A percentile compares a stretch with the other conserved stretches of the same genome.
phyloP scores from a whole-genome alignment of 768 basidiomycete species.

The Boletus fagicola region DNA sequence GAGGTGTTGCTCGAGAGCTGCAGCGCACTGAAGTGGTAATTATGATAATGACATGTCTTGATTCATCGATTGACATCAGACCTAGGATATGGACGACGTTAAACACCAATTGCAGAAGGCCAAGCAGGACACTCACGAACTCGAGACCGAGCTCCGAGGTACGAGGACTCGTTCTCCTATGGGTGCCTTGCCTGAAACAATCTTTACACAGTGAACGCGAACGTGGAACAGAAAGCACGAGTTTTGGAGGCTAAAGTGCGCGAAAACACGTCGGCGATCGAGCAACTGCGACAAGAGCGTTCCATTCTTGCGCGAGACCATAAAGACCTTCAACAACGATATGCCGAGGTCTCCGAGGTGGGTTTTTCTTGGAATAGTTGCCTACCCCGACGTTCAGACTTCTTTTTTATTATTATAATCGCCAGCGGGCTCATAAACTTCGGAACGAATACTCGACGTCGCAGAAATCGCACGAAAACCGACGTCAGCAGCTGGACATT shows the following conservation, averaged over 20 bases:
- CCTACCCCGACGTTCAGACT: background rate
- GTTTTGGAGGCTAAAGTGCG: slow-evolving; percentile 63
- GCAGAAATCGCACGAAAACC: slow-evolving; percentile 65
- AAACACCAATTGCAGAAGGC: slow-evolving; percentile 62
- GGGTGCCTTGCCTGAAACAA: background rate
- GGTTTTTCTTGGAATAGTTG: slow-evolving; percentile 14
- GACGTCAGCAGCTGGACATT: slow-evolving; percentile 71
- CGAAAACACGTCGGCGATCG: slow-evolving; percentile 69
- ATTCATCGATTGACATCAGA: slow-evolving; percentile 2
- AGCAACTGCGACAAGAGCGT: slow-evolving; percentile 76
- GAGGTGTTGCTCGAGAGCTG: slow-evolving; percentile 59
- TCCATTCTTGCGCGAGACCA: slow-evolving; percentile 66
- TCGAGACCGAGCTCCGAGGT: slow-evolving; percentile 77
- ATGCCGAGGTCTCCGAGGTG: slow-evolving; percentile 67
- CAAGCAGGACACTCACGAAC: slow-evolving; percentile 70
- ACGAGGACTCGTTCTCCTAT: slow-evolving; percentile 16
- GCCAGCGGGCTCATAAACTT: slow-evolving; percentile 59
- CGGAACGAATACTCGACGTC: slow-evolving; percentile 59
- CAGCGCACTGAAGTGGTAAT: slow-evolving; percentile 68
- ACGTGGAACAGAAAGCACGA: slow-evolving; percentile 71
- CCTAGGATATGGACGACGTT: slow-evolving; percentile 77
- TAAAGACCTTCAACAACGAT: slow-evolving; percentile 68
- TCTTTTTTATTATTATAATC: background rate
- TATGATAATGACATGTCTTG: background rate
- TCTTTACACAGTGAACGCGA: slow-evolving; percentile 50